Evolutionary conservation across 345 rosid species (phyloP), one percentile per base, ranked within the genome.

Genomic region (Linum usitatissimum): DNA sequence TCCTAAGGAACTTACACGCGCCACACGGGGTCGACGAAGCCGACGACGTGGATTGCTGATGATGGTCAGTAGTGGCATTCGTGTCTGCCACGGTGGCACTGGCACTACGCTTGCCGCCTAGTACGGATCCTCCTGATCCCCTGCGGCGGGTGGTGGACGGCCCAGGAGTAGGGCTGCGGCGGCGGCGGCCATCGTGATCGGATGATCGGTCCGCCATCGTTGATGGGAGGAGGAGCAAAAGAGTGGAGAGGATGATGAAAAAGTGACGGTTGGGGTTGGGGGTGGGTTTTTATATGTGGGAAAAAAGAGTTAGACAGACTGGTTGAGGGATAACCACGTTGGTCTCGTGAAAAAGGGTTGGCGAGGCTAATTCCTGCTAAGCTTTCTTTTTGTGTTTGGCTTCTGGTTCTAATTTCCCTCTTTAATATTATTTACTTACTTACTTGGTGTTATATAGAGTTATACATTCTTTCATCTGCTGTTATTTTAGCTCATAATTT

Each of bases 1-100:
- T 82, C 79, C 98, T 84, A 73, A 92, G 75, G 82, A 92, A 92
- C 82, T 89, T 92, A 71, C 98, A 92, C 53, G 98, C 98, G 20
- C 98, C 98, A 6, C 98, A 92, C 0, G 98, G 98, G 1, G 92
- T 76, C 4, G 76, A 66, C 0, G 84, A 61, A 18, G 73, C 28
- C 59, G 59, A 55, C 1, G 59, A 55, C 10, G 59, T 15, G 51
- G 15, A 34, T 34, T 34, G 38, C 8, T 34, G 38, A 4, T 34
- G 38, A 4, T 34, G 38, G n/a, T n/a, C n/a, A 4, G 38, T 34
- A 34, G 8, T 15, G 10, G 7, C 10, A 17, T 45, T 45, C 8
- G 3, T 45, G 51, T 45, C 51, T 15, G 15, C 7, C 48, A 12
- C 45, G 45, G 45, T 6, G 45, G 45, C 45, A 23, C 28, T 2